A percentile compares a stretch with the other conserved stretches of the same genome.
Conservation (phyloP, 306 rosid genomes). For the Citrullus mucosospermus region DNA sequence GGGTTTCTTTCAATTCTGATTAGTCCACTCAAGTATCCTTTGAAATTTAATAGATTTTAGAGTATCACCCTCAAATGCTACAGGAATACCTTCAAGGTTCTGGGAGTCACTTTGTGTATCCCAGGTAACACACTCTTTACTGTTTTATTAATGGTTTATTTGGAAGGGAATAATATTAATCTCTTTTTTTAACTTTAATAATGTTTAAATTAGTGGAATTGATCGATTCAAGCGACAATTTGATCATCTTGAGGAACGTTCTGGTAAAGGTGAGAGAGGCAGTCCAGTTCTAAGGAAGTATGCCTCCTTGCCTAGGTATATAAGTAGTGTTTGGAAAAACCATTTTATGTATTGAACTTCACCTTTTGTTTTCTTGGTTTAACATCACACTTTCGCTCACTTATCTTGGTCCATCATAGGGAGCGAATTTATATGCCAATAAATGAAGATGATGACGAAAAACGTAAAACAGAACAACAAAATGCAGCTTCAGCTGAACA, state of each 20-base stretch:
- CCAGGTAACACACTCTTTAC: constrained; percentile 29
- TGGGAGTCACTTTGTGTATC: constrained; percentile 46
- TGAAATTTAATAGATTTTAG: constrained; percentile 37
- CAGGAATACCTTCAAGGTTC: constrained; percentile 42
- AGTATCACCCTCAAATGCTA: constrained; percentile 65
- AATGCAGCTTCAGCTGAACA: constrained; percentile 19
- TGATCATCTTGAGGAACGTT: constrained; percentile 41
- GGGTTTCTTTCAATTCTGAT: not conserved
- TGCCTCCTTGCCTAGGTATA: constrained; percentile 61
- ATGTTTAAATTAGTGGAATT: constrained; percentile 31
- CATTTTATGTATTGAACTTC: not conserved
- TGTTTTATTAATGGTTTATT: not conserved
- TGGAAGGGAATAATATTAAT: not conserved
- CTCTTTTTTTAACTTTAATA: not conserved
- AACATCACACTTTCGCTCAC: not conserved
- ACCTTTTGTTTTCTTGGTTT: not conserved
- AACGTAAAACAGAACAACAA: constrained; percentile 4
- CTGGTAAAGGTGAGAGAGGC: constrained; percentile 23
- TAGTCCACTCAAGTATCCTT: constrained; percentile 2
- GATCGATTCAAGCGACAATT: constrained; percentile 49
- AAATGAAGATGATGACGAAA: constrained; percentile 26
- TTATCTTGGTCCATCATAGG: constrained; percentile 8
- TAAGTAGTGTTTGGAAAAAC: not conserved
- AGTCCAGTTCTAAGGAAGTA: constrained; percentile 36
- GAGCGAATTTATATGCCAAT: constrained; percentile 29